phyloP scores from a whole-genome alignment of 495 filamentous ascomycete genomes.

The Rostrohypoxylon terebratum region DNA sequence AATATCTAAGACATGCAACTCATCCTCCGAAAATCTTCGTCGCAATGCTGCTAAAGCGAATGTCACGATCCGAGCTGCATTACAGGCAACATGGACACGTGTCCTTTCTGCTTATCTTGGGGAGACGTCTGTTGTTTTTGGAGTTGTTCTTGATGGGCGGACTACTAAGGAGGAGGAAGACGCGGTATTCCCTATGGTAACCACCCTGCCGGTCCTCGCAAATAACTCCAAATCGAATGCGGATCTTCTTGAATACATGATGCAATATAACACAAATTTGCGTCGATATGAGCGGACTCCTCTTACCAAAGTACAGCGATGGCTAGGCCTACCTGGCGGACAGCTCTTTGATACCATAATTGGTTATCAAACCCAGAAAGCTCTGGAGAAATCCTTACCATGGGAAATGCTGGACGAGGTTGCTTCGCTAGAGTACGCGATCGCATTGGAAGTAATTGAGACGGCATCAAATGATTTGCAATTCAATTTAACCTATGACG shows the following conservation, averaged over 20 bases:
- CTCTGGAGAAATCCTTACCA: background rate
- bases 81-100: constrained; percentile 79
- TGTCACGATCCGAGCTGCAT: constrained; percentile 76
- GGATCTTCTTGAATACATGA: constrained; percentile 67
- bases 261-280: constrained; percentile 69
- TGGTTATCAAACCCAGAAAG: constrained; percentile 68
- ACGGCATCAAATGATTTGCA: constrained; percentile 56
- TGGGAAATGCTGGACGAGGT: constrained; percentile 53
- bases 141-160: constrained; percentile 78
- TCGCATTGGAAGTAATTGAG: constrained; percentile 80
- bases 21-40: constrained; percentile 61
- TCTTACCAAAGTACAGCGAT: constrained; percentile 73
- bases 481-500: constrained; percentile 71
- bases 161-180: constrained; percentile 64
- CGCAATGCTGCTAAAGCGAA: constrained; percentile 60
- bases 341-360: constrained; percentile 82
- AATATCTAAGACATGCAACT: constrained; percentile 54
- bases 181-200: constrained; percentile 77
- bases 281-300: constrained; percentile 77
- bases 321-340: constrained; percentile 67
- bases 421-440: constrained; percentile 66
- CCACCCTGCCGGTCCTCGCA: constrained; percentile 74
- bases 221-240: constrained; percentile 62
- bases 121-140: constrained; percentile 74
- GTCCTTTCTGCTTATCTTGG: constrained; percentile 78